Evolutionary conservation across 192 early-diverging fungal genomes (phyloP).

Genomic region (Coemansia sp.): DNA sequence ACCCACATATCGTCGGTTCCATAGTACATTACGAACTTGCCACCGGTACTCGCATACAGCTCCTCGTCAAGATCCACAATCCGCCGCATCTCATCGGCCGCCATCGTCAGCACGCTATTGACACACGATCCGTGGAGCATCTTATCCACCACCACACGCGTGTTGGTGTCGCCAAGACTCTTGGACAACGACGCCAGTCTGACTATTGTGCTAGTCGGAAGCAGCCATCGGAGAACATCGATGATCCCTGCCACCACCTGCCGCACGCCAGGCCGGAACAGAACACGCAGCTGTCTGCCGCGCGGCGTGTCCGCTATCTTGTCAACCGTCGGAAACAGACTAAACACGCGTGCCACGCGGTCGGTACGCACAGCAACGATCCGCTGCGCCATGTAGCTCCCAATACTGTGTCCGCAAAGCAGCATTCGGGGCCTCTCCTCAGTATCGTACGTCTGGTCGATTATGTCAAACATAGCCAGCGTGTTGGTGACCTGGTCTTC

Average conservation of each 20-base stretch:
- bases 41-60: conserved; percentile 57
- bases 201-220: conserved; percentile 29
- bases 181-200: conserved; percentile 16
- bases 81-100: conserved; percentile 69
- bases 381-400: conserved; percentile 43
- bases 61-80: conserved; percentile 69
- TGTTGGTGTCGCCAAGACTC: conserved; percentile 42
- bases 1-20: conserved; percentile 77
- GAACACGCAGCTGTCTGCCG: conserved; percentile 58
- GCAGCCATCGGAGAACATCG: conserved; percentile 38
- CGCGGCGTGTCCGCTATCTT: conserved; percentile 76
- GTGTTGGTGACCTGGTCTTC: conserved; percentile 36
- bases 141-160: conserved; percentile 64
- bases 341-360: conserved; percentile 64
- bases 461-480: conserved; percentile 42
- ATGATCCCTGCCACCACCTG: conserved; percentile 30
- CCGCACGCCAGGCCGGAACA: conserved; percentile 37
- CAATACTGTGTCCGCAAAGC: conserved; percentile 34
- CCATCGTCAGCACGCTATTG: conserved; percentile 69
- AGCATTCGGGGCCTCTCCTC: conserved; percentile 21
- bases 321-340: conserved; percentile 80
- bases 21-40: conserved; percentile 80
- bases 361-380: conserved; percentile 64
- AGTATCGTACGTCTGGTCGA: conserved; percentile 20
- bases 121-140: conserved; percentile 66